Evolutionary conservation across 352 stramenopile genomes (phyloP), one percentile per base, ranked within the genome.

Genomic region (Globisporangium lucens): DNA sequence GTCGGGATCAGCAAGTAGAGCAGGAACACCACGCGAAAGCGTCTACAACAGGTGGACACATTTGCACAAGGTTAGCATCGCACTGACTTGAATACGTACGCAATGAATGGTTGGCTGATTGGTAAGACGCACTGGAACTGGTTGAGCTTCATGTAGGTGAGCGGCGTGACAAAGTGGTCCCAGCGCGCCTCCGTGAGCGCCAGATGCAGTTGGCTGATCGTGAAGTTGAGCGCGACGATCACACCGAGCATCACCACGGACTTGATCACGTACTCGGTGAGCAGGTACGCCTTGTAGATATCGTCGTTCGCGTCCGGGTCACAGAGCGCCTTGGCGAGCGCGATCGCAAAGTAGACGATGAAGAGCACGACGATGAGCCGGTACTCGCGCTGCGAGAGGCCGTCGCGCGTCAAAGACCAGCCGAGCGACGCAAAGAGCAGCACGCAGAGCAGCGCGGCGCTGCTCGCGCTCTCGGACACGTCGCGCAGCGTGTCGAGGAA

Each of bases 131-230:
- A 89, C 81, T 82, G 73, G 52, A 89, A 89, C 63, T 89, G 81
- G n/a, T 84, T 78, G 52, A 92, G 78, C 61, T 88, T 89, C 75
- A 88, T 89, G 66, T 90, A 89, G 22, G 76, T 83, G 27, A 89
- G 66, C 17, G 83, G 79, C 0, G 80, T 87, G 35, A 85, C 74
- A 61, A 75, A 75, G 59, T 78, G 78, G 62, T 88, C 81, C 83
- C 83, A 91, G 20, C 81, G 75, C 29, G 75, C 72, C 58, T 85
- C 80, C 12, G 78, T 80, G 17, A 87, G 61, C 22, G 74, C 66
- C 24, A 78, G 62, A 2, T 78, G 76, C 30, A 92, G 65, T 51
- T 88, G 81, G 15, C 73, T 77, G 56, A 88, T 85, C 30, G 74
- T 89, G 62, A 85, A 89, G 61, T 92, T 89, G 41, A 92, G 74